Conservation (phyloP, 129 eudicot genomes). For the Lactuca sativa region DNA sequence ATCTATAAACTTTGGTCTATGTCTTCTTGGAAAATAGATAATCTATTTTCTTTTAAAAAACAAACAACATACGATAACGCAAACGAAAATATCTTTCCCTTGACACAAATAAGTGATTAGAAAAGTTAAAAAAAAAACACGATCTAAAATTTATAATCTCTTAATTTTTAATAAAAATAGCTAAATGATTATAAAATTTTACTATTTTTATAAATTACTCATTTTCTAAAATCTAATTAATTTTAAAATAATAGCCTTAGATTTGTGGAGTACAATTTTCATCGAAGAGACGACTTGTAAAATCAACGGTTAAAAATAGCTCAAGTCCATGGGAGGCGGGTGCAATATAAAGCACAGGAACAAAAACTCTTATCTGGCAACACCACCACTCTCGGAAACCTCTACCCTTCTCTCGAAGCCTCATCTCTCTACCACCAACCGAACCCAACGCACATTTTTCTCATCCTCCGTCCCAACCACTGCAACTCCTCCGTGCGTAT, state of each 20-base stretch:
- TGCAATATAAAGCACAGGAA: constrained; percentile 19
- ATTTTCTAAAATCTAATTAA: too few relatives aligned
- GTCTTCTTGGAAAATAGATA: too few relatives aligned
- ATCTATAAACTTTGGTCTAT: too few relatives aligned
- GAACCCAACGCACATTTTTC: constrained; percentile 6
- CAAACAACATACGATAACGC: too few relatives aligned
- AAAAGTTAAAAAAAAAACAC: too few relatives aligned
- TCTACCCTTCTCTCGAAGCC: constrained; percentile 32
- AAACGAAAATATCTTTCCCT: too few relatives aligned
- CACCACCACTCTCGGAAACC: constrained; percentile 27
- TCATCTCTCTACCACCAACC: constrained; percentile 36
- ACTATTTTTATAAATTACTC: too few relatives aligned
- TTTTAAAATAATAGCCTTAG: background rate
- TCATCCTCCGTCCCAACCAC: constrained; percentile 26
- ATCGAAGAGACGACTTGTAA: background rate
- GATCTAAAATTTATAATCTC: too few relatives aligned
- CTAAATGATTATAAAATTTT: too few relatives aligned
- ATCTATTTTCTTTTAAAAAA: too few relatives aligned
- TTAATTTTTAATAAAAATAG: too few relatives aligned
- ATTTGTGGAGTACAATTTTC: background rate
- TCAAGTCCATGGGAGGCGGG: constrained; percentile 16
- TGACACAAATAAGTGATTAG: too few relatives aligned
- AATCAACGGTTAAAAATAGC: constrained; percentile 17
- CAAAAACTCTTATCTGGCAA: constrained; percentile 33
- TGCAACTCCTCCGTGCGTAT: constrained; percentile 24